Percentiles rank a stretch among this genome's conserved stretches.
phyloP scores from a whole-genome alignment of 257 asterid genomes.

The Capsicum pubescens region DNA sequence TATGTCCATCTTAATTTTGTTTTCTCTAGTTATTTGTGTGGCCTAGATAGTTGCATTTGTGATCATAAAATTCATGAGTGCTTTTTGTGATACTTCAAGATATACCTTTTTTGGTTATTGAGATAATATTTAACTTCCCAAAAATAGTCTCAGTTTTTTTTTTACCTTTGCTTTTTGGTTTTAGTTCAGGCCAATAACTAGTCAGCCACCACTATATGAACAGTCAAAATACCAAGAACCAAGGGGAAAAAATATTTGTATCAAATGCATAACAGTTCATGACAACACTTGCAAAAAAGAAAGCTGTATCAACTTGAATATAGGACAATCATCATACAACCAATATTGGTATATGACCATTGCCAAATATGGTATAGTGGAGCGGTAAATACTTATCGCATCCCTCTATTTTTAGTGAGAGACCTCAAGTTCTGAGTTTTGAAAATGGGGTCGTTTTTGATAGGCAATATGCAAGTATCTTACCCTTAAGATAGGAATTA shows the following conservation, averaged over 20 bases:
- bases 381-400: background rate
- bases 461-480: no score
- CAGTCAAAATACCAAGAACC: background rate
- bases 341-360: background rate
- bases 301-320: background rate
- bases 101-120: background rate
- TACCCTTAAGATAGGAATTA: background rate
- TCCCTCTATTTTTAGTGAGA: background rate
- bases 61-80: no score
- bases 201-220: constrained; percentile 28
- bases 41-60: background rate
- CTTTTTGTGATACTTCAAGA: no score
- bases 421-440: background rate
- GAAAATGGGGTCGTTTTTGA: background rate
- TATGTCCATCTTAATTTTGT: background rate
- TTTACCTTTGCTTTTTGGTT: background rate
- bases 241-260: background rate
- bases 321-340: constrained; percentile 18
- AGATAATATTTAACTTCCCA: background rate
- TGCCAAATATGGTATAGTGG: background rate
- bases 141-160: background rate
- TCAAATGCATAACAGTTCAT: constrained; percentile 25
- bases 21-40: background rate
- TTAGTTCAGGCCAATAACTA: background rate
- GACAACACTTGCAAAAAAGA: background rate